Evolutionary conservation across 2,329 filamentous ascomycete species (phyloP).

Genomic region (Stagonosporopsis rhizophila): DNA sequence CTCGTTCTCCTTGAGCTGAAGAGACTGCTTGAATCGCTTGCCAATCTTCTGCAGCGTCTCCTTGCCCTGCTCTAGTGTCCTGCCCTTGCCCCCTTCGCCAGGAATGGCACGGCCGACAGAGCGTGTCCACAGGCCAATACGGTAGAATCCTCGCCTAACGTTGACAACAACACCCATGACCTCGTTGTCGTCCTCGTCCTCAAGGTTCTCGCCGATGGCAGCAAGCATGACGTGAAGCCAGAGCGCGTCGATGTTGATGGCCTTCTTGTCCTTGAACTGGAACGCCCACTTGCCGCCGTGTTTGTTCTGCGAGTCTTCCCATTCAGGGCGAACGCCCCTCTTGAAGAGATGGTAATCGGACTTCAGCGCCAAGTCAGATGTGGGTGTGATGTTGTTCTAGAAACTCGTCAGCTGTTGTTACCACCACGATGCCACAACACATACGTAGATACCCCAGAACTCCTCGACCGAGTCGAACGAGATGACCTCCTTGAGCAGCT

Average conservation of each 20-base stretch:
- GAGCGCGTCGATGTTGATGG: slow-evolving; percentile 88
- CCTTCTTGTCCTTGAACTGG: slow-evolving; percentile 95
- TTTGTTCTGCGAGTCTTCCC: slow-evolving; percentile 99
- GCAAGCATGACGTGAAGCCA: slow-evolving; percentile 98
- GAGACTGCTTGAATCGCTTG: slow-evolving; percentile 87
- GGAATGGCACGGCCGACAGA: slow-evolving; percentile 87
- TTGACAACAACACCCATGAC: slow-evolving; percentile 99
- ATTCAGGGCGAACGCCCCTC: slow-evolving; percentile 93
- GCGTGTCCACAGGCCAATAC: slow-evolving; percentile 96
- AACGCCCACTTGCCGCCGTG: slow-evolving; percentile 99
- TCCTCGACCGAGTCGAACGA: slow-evolving; percentile 99
- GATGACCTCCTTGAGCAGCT: slow-evolving; percentile 96
- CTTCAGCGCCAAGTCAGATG: slow-evolving; percentile 94
- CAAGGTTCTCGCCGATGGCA: slow-evolving; percentile 96
- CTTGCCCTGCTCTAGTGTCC: slow-evolving; percentile 80
- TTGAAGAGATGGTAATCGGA: slow-evolving; percentile 99
- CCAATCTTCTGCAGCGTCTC: slow-evolving; percentile 86
- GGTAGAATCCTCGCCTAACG: slow-evolving; percentile 97
- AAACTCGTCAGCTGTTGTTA: slow-evolving; percentile 21
- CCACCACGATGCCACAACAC: slow-evolving; percentile 47
- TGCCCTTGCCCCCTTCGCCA: slow-evolving; percentile 77
- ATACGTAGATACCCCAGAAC: slow-evolving; percentile 99
- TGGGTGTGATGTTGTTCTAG: slow-evolving; percentile 97
- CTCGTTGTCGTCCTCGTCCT: slow-evolving; percentile 92
- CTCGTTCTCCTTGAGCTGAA: slow-evolving; percentile 79